phyloP scores from a whole-genome alignment of 257 asterid species.

The Petunia axillaris region DNA sequence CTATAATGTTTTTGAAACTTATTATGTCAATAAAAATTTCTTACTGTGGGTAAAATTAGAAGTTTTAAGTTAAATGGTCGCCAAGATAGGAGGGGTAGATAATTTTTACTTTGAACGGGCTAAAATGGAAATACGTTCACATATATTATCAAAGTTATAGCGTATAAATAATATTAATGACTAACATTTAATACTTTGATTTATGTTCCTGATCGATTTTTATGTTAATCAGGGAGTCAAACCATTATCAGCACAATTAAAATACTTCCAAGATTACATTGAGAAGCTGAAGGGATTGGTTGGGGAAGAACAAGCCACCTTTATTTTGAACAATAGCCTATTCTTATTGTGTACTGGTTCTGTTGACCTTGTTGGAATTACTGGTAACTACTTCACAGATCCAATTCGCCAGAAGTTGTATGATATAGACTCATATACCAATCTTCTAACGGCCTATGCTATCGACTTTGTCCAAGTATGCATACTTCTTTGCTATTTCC shows the following conservation, averaged over 20 bases:
- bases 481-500: not conserved
- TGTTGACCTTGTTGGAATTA: conserved; percentile 50
- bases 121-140: no score
- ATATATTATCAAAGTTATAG: no score
- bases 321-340: conserved; percentile 50
- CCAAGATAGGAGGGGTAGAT: no score
- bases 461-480: conserved; percentile 55
- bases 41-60: no score
- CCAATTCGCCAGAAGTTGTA: conserved; percentile 39
- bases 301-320: conserved; percentile 53
- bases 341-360: conserved; percentile 66
- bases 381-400: conserved; percentile 67
- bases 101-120: no score
- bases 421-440: conserved; percentile 54
- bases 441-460: conserved; percentile 58
- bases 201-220: not conserved
- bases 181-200: not conserved
- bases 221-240: conserved; percentile 47
- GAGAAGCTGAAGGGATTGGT: conserved; percentile 52
- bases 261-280: conserved; percentile 62
- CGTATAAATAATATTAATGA: no score
- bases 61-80: no score
- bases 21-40: no score
- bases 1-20: no score
- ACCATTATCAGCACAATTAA: conserved; percentile 54